Base-by-base conservation (phyloP, 345 rosid species). In the Alliaria petiolata region DNA sequence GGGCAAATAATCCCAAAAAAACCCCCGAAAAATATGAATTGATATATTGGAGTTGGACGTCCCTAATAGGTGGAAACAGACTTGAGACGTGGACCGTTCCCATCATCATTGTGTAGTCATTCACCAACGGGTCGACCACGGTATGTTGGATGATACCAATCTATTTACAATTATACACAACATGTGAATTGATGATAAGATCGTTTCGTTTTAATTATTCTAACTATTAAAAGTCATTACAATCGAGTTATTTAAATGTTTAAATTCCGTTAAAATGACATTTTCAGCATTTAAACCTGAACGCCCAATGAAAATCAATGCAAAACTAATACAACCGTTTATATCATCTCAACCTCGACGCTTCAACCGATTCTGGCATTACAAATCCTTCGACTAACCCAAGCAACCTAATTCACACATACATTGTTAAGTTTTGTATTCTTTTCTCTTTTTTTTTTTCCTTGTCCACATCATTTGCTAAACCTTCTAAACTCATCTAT, bases 291-390 rank as follows among this genome's bases (percentile, higher is more conserved):
- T 65, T 39, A 65, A 74, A 65, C 30, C 51, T 49, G 35, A 74
- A 65, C 65, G 10, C 43, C 14, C 65, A 55, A 65, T 64, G 13
- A 46, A n/a, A 56, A 58, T 59, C 62, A 74, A 40, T 33, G 62
- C 17, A 57, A 51, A n/a, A 43, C 14, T 30, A 55, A 65, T 76
- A 66, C 79, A 78, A 67, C 52, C 75, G 65, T 84, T 62, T 77
- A 51, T 70, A 38, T 56, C 74, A 19, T 62, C 42, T 42, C 55
- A 74, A 66, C n/a, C 61, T 65, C 28, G 72, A 74, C 78, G 43
- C 67, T 59, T 74, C 62, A 74, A 74, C 78, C 62, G 40, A 67
- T 34, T 74, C 17, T n/a, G 25, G 62, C 72, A 67, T 79, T 57
- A 70, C 65, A 73, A 47, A 68, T 62, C 35, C 36, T 56, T 30